Evolutionary conservation across 257 asterid species (phyloP).

Genomic region (Solanum sejunctum): DNA sequence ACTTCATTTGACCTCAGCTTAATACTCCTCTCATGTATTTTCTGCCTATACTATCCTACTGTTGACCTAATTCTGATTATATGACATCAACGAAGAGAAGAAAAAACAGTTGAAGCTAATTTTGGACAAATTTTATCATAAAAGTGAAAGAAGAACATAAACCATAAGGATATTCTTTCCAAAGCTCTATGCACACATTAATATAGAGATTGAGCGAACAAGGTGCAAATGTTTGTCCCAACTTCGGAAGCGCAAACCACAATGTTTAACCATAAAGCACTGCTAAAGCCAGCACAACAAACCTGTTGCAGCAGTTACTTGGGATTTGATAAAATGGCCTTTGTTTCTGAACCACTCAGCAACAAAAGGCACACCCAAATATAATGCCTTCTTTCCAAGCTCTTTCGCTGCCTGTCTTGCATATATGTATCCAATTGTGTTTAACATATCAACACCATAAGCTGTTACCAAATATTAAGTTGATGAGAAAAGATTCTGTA

Average conservation of each 20-base stretch:
- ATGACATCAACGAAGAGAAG: not conserved
- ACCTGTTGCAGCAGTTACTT: constrained; percentile 99
- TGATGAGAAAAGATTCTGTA: constrained; percentile 12
- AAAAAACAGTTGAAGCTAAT: not conserved
- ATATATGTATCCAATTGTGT: constrained; percentile 92
- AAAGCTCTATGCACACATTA: not conserved
- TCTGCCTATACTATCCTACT: not conserved
- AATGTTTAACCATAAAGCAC: not conserved
- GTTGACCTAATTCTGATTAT: not conserved
- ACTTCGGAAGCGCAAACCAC: not conserved
- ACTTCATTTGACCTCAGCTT: not conserved
- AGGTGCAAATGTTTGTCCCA: not conserved
- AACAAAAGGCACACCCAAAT: constrained; percentile 84
- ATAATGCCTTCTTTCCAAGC: constrained; percentile 94
- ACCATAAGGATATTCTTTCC: not conserved
- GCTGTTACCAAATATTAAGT: constrained; percentile 44
- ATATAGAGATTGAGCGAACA: not conserved
- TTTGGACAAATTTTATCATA: not conserved
- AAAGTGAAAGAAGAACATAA: not conserved
- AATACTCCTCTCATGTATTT: not conserved
- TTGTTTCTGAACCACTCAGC: constrained; percentile 99
- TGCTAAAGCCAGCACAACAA: constrained; percentile 2
- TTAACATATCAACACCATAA: constrained; percentile 96
- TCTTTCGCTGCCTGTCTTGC: constrained; percentile 94
- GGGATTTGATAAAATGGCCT: constrained; percentile 96